phyloP scores from a whole-genome alignment of 176 grass and related monocot species.

The Avena eriantha region DNA sequence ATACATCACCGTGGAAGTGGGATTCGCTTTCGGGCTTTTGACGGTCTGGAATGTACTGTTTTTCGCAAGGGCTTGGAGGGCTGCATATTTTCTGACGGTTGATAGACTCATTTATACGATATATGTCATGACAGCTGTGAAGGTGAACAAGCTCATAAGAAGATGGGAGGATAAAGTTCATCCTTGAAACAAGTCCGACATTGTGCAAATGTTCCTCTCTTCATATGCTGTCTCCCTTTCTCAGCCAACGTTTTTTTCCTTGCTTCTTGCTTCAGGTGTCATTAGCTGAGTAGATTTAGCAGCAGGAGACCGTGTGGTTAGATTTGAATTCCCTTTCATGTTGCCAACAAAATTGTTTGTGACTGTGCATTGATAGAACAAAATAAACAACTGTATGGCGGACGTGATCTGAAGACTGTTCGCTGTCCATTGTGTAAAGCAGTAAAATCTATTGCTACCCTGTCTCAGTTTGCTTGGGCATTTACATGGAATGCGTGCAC shows the following conservation, averaged over 20 bases:
- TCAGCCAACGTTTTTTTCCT: not conserved
- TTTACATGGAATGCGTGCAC: not conserved
- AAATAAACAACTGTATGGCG: not conserved
- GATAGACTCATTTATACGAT: not conserved
- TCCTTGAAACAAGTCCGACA: not conserved
- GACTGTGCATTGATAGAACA: not conserved
- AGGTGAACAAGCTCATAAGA: slow-evolving; percentile 12
- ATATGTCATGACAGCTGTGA: not conserved
- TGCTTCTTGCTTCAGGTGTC: not conserved
- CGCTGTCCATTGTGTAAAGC: not conserved
- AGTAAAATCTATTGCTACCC: not conserved
- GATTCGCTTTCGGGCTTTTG: slow-evolving; percentile 17
- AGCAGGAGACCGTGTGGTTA: not conserved
- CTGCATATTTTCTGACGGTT: not conserved
- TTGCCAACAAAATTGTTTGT: not conserved
- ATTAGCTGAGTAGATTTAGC: not conserved
- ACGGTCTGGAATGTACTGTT: not conserved
- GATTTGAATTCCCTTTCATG: not conserved
- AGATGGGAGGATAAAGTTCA: not conserved
- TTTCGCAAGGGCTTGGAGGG: slow-evolving; percentile 28
- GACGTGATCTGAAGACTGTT: not conserved
- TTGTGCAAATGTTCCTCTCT: not conserved
- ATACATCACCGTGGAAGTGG: not conserved
- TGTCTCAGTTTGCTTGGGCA: not conserved
- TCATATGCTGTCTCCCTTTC: not conserved